These are phyloP conservation scores for Microascus cirrosus DNA, from an alignment of 2,329 filamentous ascomycete species.

Conservation along the genomic window DNA sequence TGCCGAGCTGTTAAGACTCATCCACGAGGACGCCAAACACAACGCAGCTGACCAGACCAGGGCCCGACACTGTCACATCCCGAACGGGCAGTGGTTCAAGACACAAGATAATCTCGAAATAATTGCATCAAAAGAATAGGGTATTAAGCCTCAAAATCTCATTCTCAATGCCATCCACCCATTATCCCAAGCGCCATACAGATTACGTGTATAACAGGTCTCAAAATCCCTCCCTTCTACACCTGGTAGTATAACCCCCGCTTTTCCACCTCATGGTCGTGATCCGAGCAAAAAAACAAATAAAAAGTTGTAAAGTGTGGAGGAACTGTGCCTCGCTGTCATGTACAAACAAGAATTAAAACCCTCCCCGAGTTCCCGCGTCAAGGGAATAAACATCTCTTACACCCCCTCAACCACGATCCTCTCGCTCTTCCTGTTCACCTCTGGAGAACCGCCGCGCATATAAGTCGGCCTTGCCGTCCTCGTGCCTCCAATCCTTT, in stretches of 20 bases:
- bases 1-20: no score
- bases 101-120: neutral
- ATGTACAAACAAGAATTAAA: neutral
- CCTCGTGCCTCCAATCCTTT: slow-evolving; percentile 25
- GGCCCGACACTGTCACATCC: neutral
- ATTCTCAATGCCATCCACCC: neutral
- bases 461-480: slow-evolving; percentile 35
- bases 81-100: neutral
- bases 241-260: neutral
- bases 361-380: neutral
- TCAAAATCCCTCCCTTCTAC: neutral
- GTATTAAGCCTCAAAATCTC: slow-evolving; percentile 1
- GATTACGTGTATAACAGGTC: neutral
- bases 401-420: slow-evolving; percentile 34
- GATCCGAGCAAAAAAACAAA: neutral
- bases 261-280: neutral
- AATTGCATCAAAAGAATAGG: neutral
- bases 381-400: slow-evolving; percentile 4
- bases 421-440: slow-evolving; percentile 40
- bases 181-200: neutral
- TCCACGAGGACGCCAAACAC: no score
- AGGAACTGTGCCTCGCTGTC: neutral
- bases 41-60: neutral
- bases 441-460: slow-evolving; percentile 20
- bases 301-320: neutral